Evolutionary conservation across 176 grass and related monocot genomes (phyloP).

Genomic region (Poa pratensis): DNA sequence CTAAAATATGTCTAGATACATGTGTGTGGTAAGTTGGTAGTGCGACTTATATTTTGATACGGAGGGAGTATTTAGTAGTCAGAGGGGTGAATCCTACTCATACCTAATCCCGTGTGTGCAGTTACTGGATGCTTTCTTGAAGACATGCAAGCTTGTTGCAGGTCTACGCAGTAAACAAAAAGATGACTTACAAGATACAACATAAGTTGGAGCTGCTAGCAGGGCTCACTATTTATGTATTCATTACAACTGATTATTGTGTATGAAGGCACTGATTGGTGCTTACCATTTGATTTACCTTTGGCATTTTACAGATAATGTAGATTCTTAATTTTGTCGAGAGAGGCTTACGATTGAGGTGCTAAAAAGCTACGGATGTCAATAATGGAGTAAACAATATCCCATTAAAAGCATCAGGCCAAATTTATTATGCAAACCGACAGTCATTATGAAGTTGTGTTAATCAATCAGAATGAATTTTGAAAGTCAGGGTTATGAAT

Average conservation of each 20-base stretch:
- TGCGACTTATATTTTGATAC: too few species aligned
- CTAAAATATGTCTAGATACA: too few species aligned
- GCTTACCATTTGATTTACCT: constrained; percentile 34
- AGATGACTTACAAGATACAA: constrained; percentile 47
- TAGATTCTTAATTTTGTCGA: constrained; percentile 41
- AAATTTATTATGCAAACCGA: background rate
- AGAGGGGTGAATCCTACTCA: constrained; percentile 24
- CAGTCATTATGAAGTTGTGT: constrained; percentile 19
- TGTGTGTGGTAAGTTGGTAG: too few species aligned
- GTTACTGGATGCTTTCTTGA: constrained; percentile 87
- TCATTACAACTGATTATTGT: constrained; percentile 2
- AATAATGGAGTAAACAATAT: constrained; percentile 15
- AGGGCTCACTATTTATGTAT: constrained; percentile 28
- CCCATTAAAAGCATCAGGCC: constrained; percentile 15
- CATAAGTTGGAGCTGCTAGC: constrained; percentile 41
- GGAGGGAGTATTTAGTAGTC: constrained; percentile 23
- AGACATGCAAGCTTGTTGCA: constrained; percentile 78
- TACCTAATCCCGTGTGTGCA: constrained; percentile 42
- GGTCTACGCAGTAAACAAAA: constrained; percentile 65
- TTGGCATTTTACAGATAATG: constrained; percentile 45
- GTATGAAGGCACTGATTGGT: constrained; percentile 7
- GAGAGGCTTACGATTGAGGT: constrained; percentile 28
- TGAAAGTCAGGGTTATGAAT: constrained; percentile 22
- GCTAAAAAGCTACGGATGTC: constrained; percentile 24
- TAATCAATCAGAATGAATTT: constrained; percentile 13